Evolutionary conservation across 768 basidiomycete species (phyloP).

Genomic region (Psilocybe sp.): DNA sequence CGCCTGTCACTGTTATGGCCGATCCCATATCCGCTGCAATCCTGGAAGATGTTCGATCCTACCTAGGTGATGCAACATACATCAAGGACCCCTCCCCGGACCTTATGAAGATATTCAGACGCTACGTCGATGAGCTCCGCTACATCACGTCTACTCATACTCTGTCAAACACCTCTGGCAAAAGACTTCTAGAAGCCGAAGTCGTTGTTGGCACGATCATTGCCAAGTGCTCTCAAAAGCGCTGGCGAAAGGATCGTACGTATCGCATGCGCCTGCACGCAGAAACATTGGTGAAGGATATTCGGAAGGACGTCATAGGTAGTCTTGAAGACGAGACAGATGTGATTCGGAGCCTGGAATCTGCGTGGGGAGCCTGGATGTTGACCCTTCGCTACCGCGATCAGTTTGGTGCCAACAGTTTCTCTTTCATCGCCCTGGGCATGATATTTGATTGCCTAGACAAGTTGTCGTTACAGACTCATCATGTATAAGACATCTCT

Average conservation of each 20-base stretch:
- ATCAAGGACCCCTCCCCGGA: slow-evolving; percentile 21
- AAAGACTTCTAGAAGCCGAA: slow-evolving; percentile 66
- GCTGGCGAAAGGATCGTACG: slow-evolving; percentile 57
- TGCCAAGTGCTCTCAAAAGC: slow-evolving; percentile 60
- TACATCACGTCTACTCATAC: slow-evolving; percentile 73
- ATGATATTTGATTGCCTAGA: slow-evolving; percentile 60
- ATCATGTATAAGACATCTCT: not conserved
- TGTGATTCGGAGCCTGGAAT: slow-evolving; percentile 38
- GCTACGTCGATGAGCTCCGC: slow-evolving; percentile 61
- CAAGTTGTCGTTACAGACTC: slow-evolving; percentile 14
- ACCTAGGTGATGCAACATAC: slow-evolving; percentile 24
- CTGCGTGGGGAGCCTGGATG: slow-evolving; percentile 68
- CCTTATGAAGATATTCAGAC: slow-evolving; percentile 39
- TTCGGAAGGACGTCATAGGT: slow-evolving; percentile 18
- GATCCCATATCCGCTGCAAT: slow-evolving; percentile 41
- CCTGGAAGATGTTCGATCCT: slow-evolving; percentile 23
- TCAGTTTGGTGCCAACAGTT: slow-evolving; percentile 58
- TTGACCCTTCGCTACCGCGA: slow-evolving; percentile 40
- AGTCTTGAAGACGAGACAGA: slow-evolving; percentile 9
- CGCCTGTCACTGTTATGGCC: slow-evolving; percentile 9
- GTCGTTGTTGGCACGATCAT: slow-evolving; percentile 74
- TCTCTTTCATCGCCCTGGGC: slow-evolving; percentile 63
- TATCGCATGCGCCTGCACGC: slow-evolving; percentile 63
- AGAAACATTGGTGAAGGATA: slow-evolving; percentile 39
- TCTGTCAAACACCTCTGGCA: slow-evolving; percentile 52